A percentile compares a stretch with the other conserved stretches of the same genome.
Evolutionary conservation across 352 stramenopile species (phyloP).

Genomic region (Blastocystis hominis): DNA sequence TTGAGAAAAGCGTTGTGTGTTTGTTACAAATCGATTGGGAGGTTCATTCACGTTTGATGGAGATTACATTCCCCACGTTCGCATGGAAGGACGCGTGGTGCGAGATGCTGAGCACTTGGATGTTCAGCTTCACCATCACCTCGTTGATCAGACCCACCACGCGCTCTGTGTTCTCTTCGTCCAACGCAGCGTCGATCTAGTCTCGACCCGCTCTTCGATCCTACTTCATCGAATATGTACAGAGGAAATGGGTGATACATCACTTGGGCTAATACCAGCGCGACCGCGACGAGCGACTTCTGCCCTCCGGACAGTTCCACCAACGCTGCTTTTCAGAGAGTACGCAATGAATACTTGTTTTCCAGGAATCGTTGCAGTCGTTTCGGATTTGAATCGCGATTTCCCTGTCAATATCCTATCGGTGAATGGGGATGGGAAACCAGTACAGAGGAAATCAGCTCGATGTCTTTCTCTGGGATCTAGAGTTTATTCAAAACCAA

Average conservation of each 20-base stretch:
- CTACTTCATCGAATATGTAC: slow-evolving; percentile 45
- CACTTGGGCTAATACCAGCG: not conserved
- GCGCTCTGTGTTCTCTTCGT: slow-evolving; percentile 13
- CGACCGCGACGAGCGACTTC: not conserved
- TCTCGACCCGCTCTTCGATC: not conserved
- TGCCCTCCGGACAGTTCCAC: slow-evolving; percentile 12
- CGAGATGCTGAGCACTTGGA: slow-evolving; percentile 4
- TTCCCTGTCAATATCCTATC: not conserved
- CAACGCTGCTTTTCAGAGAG: not conserved
- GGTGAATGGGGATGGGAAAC: not conserved
- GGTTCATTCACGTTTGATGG: not conserved
- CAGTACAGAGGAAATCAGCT: not conserved
- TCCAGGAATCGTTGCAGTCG: not conserved
- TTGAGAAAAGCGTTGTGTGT: slow-evolving; percentile 16
- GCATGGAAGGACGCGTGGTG: not conserved
- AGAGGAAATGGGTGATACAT: not conserved
- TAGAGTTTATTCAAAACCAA: not conserved
- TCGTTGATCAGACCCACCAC: slow-evolving; percentile 15
- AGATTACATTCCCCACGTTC: not conserved
- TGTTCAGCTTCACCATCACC: not conserved
- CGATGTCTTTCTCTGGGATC: slow-evolving; percentile 36
- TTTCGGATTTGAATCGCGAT: slow-evolving; percentile 10
- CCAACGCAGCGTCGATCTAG: slow-evolving; percentile 8
- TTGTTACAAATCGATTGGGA: not conserved
- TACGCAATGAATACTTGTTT: not conserved